Evolutionary conservation across 1,284 basidiomycete species (phyloP).

Genomic region (Ustilago shanxiensis): DNA sequence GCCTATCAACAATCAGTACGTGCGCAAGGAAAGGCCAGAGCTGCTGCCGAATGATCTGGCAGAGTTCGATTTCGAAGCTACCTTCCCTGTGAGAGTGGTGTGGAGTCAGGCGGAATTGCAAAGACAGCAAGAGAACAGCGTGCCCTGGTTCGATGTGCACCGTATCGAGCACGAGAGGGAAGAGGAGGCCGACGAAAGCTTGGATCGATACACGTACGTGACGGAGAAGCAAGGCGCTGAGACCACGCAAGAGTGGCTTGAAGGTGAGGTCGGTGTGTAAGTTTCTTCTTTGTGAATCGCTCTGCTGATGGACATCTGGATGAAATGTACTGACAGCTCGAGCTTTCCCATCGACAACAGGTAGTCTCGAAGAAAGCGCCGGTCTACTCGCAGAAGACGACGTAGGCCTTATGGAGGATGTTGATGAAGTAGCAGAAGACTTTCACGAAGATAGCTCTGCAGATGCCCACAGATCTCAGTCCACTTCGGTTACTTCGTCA

Average conservation of each 20-base stretch:
- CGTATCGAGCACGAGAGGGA: slow-evolving; percentile 63
- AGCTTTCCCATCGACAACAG: slow-evolving; percentile 27
- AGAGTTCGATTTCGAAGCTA: slow-evolving; percentile 62
- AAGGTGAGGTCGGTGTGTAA: slow-evolving; percentile 66
- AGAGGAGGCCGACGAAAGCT: slow-evolving; percentile 59
- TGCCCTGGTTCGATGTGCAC: slow-evolving; percentile 64
- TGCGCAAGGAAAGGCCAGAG: slow-evolving; percentile 27
- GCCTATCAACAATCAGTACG: slow-evolving; percentile 52
- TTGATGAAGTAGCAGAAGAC: slow-evolving; percentile 2
- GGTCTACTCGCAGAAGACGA: neutral
- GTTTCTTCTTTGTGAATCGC: slow-evolving; percentile 17
- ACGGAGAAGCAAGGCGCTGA: slow-evolving; percentile 48
- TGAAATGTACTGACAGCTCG: neutral
- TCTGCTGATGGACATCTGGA: neutral
- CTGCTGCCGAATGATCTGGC: slow-evolving; percentile 37
- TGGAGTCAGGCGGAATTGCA: slow-evolving; percentile 56
- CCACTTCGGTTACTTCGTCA: neutral
- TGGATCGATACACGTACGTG: slow-evolving; percentile 57
- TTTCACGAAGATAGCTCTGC: neutral
- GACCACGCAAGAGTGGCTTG: slow-evolving; percentile 57
- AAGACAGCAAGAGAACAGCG: slow-evolving; percentile 33
- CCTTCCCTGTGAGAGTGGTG: slow-evolving; percentile 59
- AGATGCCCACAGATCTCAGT: neutral
- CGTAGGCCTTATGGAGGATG: slow-evolving; percentile 10
- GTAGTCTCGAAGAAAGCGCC: slow-evolving; percentile 25